These are phyloP conservation scores for Inonotus hispidus DNA, from an alignment of 1,284 basidiomycete genomes.

Conservation along the genomic window DNA sequence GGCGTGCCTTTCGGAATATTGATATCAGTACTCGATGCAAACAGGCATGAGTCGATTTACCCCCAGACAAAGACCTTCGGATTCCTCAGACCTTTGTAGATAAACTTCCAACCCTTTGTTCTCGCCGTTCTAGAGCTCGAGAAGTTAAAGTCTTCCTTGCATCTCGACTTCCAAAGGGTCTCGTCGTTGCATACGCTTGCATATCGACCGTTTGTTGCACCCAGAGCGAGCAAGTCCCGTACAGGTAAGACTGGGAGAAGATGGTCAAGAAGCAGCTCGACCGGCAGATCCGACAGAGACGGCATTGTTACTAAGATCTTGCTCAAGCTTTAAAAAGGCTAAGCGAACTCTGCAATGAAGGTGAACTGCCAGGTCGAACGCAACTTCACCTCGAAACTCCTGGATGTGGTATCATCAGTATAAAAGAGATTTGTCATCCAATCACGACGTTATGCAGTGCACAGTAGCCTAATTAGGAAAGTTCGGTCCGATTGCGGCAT, in stretches of 20 bases:
- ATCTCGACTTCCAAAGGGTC: conserved; percentile 71
- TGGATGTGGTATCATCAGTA: too few species aligned
- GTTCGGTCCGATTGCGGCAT: too few species aligned
- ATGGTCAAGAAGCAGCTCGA: conserved; percentile 72
- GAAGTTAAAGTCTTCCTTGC: conserved; percentile 76
- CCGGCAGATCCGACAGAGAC: conserved; percentile 47
- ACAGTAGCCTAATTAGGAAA: too few species aligned
- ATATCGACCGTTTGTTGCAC: conserved; percentile 54
- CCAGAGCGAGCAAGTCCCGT: conserved; percentile 55
- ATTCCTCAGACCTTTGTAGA: conserved; percentile 63
- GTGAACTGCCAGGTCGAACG: too few species aligned
- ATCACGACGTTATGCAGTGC: too few species aligned
- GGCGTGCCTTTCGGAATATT: conserved; percentile 39
- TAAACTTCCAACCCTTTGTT: conserved; percentile 69
- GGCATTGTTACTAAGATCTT: conserved; percentile 26
- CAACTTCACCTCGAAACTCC: too few species aligned
- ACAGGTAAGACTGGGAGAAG: conserved; percentile 56
- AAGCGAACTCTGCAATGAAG: neutral
- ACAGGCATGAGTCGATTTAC: conserved; percentile 33
- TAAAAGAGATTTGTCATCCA: too few species aligned
- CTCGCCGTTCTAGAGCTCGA: conserved; percentile 62
- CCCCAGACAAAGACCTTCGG: conserved; percentile 78
- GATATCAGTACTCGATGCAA: neutral
- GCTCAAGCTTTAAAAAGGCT: neutral
- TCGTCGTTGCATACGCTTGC: conserved; percentile 62